Evolutionary conservation across 768 basidiomycete genomes (phyloP), one percentile per base, ranked within the genome.

Genomic region (Tephrocybe sp.): DNA sequence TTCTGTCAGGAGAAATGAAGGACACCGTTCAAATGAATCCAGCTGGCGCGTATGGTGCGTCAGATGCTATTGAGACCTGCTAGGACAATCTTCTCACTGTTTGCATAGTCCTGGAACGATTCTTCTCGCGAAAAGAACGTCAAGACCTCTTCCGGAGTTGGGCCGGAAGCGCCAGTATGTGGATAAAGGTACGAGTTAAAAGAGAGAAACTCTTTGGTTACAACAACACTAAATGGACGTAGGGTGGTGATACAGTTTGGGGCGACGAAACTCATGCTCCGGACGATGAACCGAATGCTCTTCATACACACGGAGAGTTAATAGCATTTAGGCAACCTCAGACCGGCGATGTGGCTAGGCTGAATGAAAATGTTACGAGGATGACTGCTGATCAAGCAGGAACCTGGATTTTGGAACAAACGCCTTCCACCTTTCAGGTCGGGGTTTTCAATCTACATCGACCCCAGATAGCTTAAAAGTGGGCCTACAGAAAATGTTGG

Each of bases 1-100:
- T 98, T 65, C 72, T 98, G 35, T 93, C 91, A 0, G 96, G 96
- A 10, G 96, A 98, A 69, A 97, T 98, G 79, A 87, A 87, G 64
- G 92, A 96, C 58, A 95, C 92, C 0, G 90, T 92, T 4, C 83
- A 91, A 62, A 77, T 94, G 71, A 84, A 87, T 62, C 87, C 87
- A 12, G 88, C 85, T 12, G 90, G 87, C 13, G 82, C 84, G 43
- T 89, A 90, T 64, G 85, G 85, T 85, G 43, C 23, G 73, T 52
- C 9, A 12, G 36, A 20, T 19, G 23, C 12, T 26, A 26, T 26
- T 7, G 7, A 26, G 26, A 26, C 26, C 7, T 26, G 26, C 4
- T 26, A 26, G 26, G 26, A 20, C 32, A 10, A 9, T 14, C 42
- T 20, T 49, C 22, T 16, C 20, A 20, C 6, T 31, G 2, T 42